Evolutionary conservation across 2,329 filamentous ascomycete genomes (phyloP), one percentile per base, ranked within the genome.

Genomic region (Aspergillus ochraceus): DNA sequence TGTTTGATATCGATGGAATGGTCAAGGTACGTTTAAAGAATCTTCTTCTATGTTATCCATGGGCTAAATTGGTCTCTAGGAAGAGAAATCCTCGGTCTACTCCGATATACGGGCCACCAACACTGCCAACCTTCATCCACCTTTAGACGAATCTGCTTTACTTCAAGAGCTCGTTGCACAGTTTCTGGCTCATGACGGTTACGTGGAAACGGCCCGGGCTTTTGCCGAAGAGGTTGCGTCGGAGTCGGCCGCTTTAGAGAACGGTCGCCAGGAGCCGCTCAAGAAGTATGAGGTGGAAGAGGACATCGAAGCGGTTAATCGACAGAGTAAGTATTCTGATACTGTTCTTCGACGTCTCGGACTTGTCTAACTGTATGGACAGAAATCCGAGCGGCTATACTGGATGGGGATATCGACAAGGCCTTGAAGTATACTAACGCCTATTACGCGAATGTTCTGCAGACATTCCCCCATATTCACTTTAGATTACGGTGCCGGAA

Each of bases 161-260:
- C 87, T 97, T 42, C 92, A 97, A 72, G 86, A 90, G 67, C 80
- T 98, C 58, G 87, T 94, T 19, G 83, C 92, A 45, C 93, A 97
- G 76, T 98, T 96, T 66, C 80, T 99, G 14, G 90, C 93, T 42
- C 94, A 98, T 68, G 95, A 98, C 69, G 95, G 95, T 60, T 98
- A 97, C 67, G 89, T 97, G 8, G 94, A 97, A 66, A 97, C 94
- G 0, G 93, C 93, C 9, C 86, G 88, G 64, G 92, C 91, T 0
- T 98, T 99, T 80, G 88, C 90, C 3, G 84, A 89, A 67, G 94
- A 98, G 70, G 87, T 96, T 26, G 84, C 86, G 56, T 80, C 84
- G 17, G 91, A 97, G 73, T 89, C 90, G 68, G 80, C 85, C 68
- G 87, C 90, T 9, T 77, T 97, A 58, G 85, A 84, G 62, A 81